phyloP scores from a whole-genome alignment of 345 rosid genomes.

The Ceriops zippeliana region DNA sequence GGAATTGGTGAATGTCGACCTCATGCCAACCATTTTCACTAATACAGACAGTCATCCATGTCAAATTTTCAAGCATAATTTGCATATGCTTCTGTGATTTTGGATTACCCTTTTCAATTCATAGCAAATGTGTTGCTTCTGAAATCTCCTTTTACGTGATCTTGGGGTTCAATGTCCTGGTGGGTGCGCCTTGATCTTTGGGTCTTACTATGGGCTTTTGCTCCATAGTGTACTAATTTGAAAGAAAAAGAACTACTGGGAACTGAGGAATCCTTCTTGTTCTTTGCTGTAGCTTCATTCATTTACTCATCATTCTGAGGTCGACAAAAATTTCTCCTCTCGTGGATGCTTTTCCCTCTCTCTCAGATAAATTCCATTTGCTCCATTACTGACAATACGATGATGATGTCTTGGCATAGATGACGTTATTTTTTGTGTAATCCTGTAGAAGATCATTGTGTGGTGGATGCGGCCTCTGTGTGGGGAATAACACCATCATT shows the following conservation, averaged over 20 bases:
- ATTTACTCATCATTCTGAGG: background rate
- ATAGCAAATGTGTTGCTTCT: background rate
- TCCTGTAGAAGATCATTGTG: background rate
- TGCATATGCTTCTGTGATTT: background rate
- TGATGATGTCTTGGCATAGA: background rate
- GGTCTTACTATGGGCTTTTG: background rate
- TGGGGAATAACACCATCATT: background rate
- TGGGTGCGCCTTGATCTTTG: background rate
- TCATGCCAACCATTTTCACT: constrained; percentile 41
- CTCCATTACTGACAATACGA: background rate
- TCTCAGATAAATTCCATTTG: background rate
- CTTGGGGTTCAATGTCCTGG: background rate
- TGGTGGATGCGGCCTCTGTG: too few species aligned
- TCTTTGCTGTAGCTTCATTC: background rate
- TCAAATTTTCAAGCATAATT: background rate
- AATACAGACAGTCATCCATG: constrained; percentile 16
- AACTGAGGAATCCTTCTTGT: background rate
- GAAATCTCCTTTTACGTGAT: background rate
- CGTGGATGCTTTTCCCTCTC: background rate
- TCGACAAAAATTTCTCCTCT: background rate
- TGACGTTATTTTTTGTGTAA: background rate
- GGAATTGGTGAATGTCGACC: constrained; percentile 77
- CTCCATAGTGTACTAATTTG: background rate
- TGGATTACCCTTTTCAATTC: background rate
- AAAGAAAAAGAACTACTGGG: background rate